Conservation (phyloP, 129 eudicot genomes). For the Helichrysum umbraculigerum region DNA sequence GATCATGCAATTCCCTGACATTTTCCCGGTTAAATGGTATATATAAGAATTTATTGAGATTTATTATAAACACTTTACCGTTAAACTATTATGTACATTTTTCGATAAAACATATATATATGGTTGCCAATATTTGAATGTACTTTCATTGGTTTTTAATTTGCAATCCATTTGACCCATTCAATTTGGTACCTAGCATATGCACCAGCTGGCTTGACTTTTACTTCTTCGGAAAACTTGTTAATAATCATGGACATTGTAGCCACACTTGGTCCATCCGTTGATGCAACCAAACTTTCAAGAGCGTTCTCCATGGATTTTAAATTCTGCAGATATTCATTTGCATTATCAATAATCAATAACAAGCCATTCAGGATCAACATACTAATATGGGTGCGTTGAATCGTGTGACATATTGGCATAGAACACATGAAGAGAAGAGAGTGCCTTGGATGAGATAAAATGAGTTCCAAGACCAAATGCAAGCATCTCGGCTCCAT, state of each 20-base stretch:
- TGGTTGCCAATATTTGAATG: background rate
- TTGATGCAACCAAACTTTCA: slow-evolving; percentile 24
- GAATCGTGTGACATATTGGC: too few species aligned
- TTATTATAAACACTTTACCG: background rate
- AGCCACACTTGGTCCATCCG: slow-evolving; percentile 13
- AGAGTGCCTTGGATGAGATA: slow-evolving; percentile 46
- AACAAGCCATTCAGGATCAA: background rate
- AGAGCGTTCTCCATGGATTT: slow-evolving; percentile 34
- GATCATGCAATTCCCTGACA: background rate
- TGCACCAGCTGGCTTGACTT: slow-evolving; percentile 28
- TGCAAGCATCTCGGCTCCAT: slow-evolving; percentile 53
- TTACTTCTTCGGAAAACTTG: slow-evolving; percentile 30
- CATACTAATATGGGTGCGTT: background rate
- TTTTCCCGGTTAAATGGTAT: background rate
- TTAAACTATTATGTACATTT: background rate
- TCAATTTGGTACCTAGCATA: slow-evolving; percentile 23
- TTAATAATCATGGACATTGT: slow-evolving; percentile 26
- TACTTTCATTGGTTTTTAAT: background rate
- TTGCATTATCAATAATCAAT: too few species aligned
- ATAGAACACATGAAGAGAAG: background rate
- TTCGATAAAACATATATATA: background rate
- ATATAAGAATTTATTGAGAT: too few species aligned
- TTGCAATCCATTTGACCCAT: too few species aligned
- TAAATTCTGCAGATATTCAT: slow-evolving; percentile 18
- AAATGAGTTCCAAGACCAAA: slow-evolving; percentile 70